Percentiles rank a stretch among this genome's conserved stretches.
These are phyloP conservation scores for Fomitopsis pulvina DNA, from an alignment of 768 basidiomycete genomes.

Conservation along the genomic window DNA sequence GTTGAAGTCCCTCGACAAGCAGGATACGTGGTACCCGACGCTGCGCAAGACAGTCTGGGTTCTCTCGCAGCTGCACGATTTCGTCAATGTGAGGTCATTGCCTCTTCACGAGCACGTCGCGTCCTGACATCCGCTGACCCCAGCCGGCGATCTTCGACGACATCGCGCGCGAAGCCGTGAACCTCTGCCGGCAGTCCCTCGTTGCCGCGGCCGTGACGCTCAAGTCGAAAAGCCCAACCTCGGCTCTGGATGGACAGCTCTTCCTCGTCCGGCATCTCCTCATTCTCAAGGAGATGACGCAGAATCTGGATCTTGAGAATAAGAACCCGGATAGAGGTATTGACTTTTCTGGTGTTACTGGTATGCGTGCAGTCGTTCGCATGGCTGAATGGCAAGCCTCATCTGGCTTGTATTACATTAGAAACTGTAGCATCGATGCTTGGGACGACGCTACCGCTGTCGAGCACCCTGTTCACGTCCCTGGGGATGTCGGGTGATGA, in stretches of 20 bases:
- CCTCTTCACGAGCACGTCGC: not conserved
- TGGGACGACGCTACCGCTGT: slow-evolving; percentile 53
- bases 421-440: slow-evolving; percentile 56
- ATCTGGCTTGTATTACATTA: slow-evolving; percentile 15
- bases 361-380: slow-evolving; percentile 28
- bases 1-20: slow-evolving; percentile 61
- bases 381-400: not conserved
- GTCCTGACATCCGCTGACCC: slow-evolving; percentile 1
- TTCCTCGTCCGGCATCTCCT: slow-evolving; percentile 90
- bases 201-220: slow-evolving; percentile 65
- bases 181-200: slow-evolving; percentile 77
- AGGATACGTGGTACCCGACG: slow-evolving; percentile 91
- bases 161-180: slow-evolving; percentile 89
- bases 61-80: slow-evolving; percentile 81
- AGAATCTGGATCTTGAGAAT: slow-evolving; percentile 60
- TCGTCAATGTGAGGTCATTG: slow-evolving; percentile 68
- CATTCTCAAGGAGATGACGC: slow-evolving; percentile 85
- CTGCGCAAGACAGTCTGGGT: slow-evolving; percentile 88
- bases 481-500: slow-evolving; percentile 61
- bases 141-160: slow-evolving; percentile 96
- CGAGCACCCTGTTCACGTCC: slow-evolving; percentile 64
- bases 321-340: slow-evolving; percentile 34
- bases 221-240: slow-evolving; percentile 37
- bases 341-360: slow-evolving; percentile 52
- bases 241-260: slow-evolving; percentile 63